Percentiles rank a stretch among this genome's conserved stretches.
These are phyloP conservation scores for Colletotrichum sidae DNA, from an alignment of 2,329 filamentous ascomycete genomes.

Conservation along the genomic window DNA sequence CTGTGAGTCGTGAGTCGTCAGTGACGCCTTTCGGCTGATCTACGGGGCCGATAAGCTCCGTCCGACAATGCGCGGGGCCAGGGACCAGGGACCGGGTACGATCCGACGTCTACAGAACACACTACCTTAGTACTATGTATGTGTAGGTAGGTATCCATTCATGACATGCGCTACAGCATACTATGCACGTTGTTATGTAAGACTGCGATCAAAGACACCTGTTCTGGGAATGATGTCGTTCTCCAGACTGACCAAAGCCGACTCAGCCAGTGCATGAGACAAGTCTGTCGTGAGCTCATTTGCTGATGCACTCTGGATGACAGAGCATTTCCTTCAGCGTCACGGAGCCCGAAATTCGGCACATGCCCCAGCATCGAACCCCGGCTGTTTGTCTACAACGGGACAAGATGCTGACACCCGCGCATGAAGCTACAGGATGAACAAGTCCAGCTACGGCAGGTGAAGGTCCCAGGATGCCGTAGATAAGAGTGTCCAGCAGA, in stretches of 20 bases:
- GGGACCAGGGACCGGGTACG: too few species aligned
- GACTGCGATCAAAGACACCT: too few species aligned
- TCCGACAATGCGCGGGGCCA: not conserved
- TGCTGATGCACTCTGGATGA: too few species aligned
- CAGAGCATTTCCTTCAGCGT: not conserved
- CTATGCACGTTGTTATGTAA: too few species aligned
- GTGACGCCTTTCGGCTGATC: constrained; percentile 27
- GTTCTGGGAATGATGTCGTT: too few species aligned
- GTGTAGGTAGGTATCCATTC: too few species aligned
- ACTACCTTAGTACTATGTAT: too few species aligned
- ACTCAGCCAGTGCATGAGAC: too few species aligned
- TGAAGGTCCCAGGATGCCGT: not conserved
- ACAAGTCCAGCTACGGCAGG: not conserved
- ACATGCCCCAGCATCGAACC: constrained; percentile 10
- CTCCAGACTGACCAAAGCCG: too few species aligned
- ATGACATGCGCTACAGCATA: too few species aligned
- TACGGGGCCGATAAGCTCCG: constrained; percentile 15
- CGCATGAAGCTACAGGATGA: constrained; percentile 4
- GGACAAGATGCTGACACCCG: constrained; percentile 9
- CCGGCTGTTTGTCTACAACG: constrained; percentile 22
- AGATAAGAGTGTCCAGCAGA: constrained; percentile 23
- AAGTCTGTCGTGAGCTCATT: too few species aligned
- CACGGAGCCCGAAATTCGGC: constrained; percentile 27
- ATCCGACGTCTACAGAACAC: too few species aligned
- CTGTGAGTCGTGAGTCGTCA: constrained; percentile 2